Conservation (phyloP, 140 eudicot genomes). For the Erigeron philadelphicus region DNA sequence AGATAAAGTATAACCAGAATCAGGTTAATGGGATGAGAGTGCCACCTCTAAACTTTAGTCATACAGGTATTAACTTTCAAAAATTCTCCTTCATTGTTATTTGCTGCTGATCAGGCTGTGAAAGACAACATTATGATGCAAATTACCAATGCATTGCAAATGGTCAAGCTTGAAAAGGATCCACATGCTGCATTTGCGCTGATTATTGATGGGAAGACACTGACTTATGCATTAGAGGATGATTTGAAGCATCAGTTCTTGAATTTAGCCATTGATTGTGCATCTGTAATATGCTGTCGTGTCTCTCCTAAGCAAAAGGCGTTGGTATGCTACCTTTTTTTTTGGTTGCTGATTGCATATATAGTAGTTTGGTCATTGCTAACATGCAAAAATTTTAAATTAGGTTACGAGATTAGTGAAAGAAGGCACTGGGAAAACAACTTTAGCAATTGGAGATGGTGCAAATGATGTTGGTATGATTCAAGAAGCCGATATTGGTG, state of each 20-base stretch:
- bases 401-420: constrained; percentile 94
- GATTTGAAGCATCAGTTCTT: constrained; percentile 81
- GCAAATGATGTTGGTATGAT: constrained; percentile 99
- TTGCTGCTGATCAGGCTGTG: constrained; percentile 45
- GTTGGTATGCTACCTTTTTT: constrained; percentile 38
- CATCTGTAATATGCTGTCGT: constrained; percentile 97
- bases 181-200: constrained; percentile 94
- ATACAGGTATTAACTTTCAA: not conserved
- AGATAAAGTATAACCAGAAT: not conserved
- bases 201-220: constrained; percentile 85
- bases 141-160: constrained; percentile 77
- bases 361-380: not conserved
- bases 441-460: constrained; percentile 97
- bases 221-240: constrained; percentile 62
- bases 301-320: constrained; percentile 99
- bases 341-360: constrained; percentile 6
- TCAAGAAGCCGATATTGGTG: constrained; percentile 98
- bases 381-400: constrained; percentile 14
- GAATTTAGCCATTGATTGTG: constrained; percentile 69
- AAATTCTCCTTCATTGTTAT: not conserved
- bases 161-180: constrained; percentile 88
- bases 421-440: constrained; percentile 95
- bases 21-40: not conserved
- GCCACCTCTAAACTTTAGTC: constrained; percentile 1
- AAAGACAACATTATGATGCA: constrained; percentile 76